Evolutionary conservation across 345 rosid genomes (phyloP), one percentile per base, ranked within the genome.

Genomic region (Euphorbia pulcherrima): DNA sequence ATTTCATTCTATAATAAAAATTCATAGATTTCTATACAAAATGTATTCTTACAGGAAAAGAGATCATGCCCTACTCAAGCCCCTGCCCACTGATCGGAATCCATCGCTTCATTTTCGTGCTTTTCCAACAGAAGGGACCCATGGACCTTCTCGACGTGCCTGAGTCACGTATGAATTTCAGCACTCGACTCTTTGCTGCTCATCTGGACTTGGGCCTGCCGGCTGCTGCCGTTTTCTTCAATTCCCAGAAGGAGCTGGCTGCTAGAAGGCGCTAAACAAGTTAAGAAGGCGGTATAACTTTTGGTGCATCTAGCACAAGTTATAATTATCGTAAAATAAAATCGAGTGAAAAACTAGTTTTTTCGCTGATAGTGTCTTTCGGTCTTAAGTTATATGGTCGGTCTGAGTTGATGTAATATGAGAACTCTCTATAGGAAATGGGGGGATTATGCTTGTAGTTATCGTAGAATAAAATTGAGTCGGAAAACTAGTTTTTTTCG

Each of bases 61-160:
- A 88, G 86, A 77, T 88, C 24, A 65, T 87, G 41, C 74, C 87
- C 0, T 89, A 88, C 68, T 64, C 79, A 72, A 90, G 87, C 1
- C 97, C 97, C 6, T 76, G 83, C n/a, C 98, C 98, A 7, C 88
- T 87, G 40, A 85, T 89, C 39, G 97, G 97, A 20, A 89, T 92
- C 48, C 97, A 89, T 78, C 89, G 98, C 60, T 90, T 77, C 82
- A 84, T 90, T 50, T 26, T 88, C 21, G 92, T 88, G 73, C 85
- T 92, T 17, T 92, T 86, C 80, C 75, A 78, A 68, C 97, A 90
- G 67, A 85, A 80, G 77, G 73, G 75, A 8, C 79, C 87, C 23
- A 12, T 90, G 59, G 92, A 83, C 65, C 41, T 74, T 56, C 73
- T 87, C 41, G 88, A 84, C 67, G 84, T 79, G 62, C 98, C 92